Evolutionary conservation across 2,329 filamentous ascomycete genomes (phyloP), one percentile per base, ranked within the genome.

Genomic region (Curvularia sp.): DNA sequence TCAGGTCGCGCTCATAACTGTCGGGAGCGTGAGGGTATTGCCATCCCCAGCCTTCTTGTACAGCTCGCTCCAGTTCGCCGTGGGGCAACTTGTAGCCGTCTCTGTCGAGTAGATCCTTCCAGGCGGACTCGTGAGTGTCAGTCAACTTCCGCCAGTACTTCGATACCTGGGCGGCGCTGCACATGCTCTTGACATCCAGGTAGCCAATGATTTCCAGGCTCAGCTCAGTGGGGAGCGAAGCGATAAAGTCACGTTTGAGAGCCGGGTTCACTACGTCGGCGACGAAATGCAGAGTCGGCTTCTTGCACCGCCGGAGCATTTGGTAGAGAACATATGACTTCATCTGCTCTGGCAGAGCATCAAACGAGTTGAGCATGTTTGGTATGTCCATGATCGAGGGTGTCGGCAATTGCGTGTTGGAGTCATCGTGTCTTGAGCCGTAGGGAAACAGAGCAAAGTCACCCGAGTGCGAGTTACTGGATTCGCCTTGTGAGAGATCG

Each of bases 241-340:
- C 86, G 49, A 99, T 81, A 62, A 98, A 97, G 75, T 99, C 95
- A 73, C 93, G 96, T 77, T 97, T 97, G 56, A 99, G 79, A 0
- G 94, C 92, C 7, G 95, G 95, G 71, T 97, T 97, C 64, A 99
- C 93, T 13, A 93, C 88, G 65, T 93, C 89, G 35, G 94, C 93
- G 55, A 99, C 89, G 54, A 96, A 89, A 71, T 95, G 92, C 5
- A 99, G 83, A 0, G 93, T 97, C 42, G 92, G 89, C 66, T 96
- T 90, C 5, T 92, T 87, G 72, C 93, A 98, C 47, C 95, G 86
- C 56, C 92, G 89, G 26, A 99, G 84, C 55, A 99, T 87, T 74
- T 99, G 94, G 74, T 96, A 98, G 88, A 99, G 96, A 79, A 99
- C 89, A 73, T 96, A 96, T 0, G 90, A 91, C 79, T 99, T 95